Evolutionary conservation across 768 basidiomycete genomes (phyloP).

Genomic region (Termitomyces sp.): DNA sequence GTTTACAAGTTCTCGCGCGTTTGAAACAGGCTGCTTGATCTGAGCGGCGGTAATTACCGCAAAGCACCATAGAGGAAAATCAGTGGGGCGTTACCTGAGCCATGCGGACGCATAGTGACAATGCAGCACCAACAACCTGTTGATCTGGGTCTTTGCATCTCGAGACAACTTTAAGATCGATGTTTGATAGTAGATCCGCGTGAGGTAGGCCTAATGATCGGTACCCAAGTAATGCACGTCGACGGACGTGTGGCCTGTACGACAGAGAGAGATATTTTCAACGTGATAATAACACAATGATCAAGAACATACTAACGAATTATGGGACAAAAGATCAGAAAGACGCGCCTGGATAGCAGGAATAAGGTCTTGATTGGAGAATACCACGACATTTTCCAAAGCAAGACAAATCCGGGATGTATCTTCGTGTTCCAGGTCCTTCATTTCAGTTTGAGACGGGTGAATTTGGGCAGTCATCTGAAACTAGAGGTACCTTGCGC

Average conservation of each 20-base stretch:
- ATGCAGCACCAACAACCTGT: constrained; percentile 43
- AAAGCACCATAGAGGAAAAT: not conserved
- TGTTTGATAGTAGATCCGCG: constrained; percentile 40
- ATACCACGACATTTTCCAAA: constrained; percentile 62
- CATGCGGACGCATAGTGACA: constrained; percentile 29
- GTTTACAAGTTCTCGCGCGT: constrained; percentile 8
- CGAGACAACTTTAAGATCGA: constrained; percentile 34
- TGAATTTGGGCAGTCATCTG: not conserved
- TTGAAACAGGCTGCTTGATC: constrained; percentile 1
- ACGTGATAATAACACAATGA: constrained; percentile 3
- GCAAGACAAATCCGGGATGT: constrained; percentile 65
- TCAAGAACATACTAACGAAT: constrained; percentile 60
- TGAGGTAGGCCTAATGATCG: constrained; percentile 48
- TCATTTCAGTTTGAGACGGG: constrained; percentile 4
- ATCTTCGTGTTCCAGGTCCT: constrained; percentile 71
- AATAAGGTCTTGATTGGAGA: constrained; percentile 62
- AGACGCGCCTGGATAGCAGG: constrained; percentile 73
- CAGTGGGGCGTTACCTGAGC: constrained; percentile 19
- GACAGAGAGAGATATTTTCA: constrained; percentile 12
- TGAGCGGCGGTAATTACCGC: not conserved
- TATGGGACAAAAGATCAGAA: constrained; percentile 63
- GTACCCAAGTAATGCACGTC: constrained; percentile 60
- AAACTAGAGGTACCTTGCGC: constrained; percentile 54
- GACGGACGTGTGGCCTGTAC: constrained; percentile 53
- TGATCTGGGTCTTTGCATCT: constrained; percentile 43